Evolutionary conservation across 1,284 basidiomycete genomes (phyloP).

Genomic region (Mycena sp.): DNA sequence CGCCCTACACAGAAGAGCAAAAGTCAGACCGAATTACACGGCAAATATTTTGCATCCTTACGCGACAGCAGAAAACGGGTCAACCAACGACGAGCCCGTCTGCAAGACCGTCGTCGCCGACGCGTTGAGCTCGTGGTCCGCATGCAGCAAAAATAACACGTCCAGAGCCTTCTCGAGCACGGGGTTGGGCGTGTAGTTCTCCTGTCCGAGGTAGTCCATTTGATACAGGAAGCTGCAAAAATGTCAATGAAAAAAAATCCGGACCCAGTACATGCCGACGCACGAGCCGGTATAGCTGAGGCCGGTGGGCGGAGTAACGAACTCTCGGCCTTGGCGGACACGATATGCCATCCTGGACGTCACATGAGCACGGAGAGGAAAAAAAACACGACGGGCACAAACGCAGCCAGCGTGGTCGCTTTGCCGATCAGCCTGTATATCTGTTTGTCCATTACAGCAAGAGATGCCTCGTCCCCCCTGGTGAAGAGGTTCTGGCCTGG

Average conservation of each 20-base stretch:
- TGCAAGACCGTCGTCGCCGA: conserved; percentile 86
- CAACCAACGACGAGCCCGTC: conserved; percentile 87
- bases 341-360: conserved; percentile 83
- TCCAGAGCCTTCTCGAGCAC: conserved; percentile 87
- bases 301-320: conserved; percentile 85
- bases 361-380: conserved; percentile 1
- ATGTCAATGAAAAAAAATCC: not conserved
- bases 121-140: conserved; percentile 90
- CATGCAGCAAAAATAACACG: conserved; percentile 86
- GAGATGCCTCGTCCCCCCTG: conserved; percentile 66
- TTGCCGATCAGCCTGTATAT: conserved; percentile 90
- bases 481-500: conserved; percentile 84
- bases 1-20: conserved; percentile 63
- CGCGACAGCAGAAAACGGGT: conserved; percentile 88
- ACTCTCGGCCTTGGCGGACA: conserved; percentile 86
- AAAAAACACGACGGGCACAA: conserved; percentile 39
- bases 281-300: conserved; percentile 86
- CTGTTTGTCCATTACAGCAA: conserved; percentile 88
- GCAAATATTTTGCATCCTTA: conserved; percentile 43
- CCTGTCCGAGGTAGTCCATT: conserved; percentile 82
- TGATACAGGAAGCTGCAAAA: conserved; percentile 81
- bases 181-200: conserved; percentile 81
- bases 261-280: too few relatives aligned
- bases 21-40: not conserved
- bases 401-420: conserved; percentile 87